Conservation (phyloP, 225 moss, liverwort and hornwort species). For the Pseudoscleropodium purum region DNA sequence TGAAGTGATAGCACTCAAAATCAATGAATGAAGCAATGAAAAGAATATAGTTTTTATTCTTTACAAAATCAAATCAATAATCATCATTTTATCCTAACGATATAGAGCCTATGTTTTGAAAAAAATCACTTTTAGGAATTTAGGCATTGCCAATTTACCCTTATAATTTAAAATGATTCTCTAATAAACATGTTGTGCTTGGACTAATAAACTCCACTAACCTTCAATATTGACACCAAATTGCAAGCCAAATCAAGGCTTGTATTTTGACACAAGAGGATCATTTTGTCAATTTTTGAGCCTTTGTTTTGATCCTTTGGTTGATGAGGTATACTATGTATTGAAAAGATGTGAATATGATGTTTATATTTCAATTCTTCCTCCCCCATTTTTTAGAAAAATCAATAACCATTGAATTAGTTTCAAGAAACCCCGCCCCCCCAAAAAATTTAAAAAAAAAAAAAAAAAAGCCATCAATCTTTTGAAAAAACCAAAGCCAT, state of each 20-base stretch:
- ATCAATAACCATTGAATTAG: too few relatives aligned
- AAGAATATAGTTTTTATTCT: too few relatives aligned
- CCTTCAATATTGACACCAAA: fast-evolving
- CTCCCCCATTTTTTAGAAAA: too few relatives aligned
- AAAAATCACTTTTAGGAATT: background rate
- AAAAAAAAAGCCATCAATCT: too few relatives aligned
- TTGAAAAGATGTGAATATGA: background rate
- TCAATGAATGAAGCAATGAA: background rate
- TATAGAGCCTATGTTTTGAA: background rate
- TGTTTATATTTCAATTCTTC: too few relatives aligned
- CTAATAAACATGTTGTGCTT: fast-evolving
- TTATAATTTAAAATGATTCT: background rate
- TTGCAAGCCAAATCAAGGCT: fast-evolving
- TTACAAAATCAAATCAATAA: too few relatives aligned
- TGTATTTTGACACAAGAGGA: background rate
- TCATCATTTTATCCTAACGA: background rate
- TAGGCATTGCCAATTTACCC: background rate
- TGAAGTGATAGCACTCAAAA: background rate
- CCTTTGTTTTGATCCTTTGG: fast-evolving
- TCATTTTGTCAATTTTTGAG: background rate
- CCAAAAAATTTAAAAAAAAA: too few relatives aligned
- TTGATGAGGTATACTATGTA: fast-evolving
- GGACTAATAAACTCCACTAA: background rate
- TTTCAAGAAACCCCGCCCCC: too few relatives aligned
- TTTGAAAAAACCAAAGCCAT: too few relatives aligned